These are phyloP conservation scores for Clarireedia homoeocarpa DNA, from an alignment of 2,329 filamentous ascomycete genomes.

Conservation along the genomic window DNA sequence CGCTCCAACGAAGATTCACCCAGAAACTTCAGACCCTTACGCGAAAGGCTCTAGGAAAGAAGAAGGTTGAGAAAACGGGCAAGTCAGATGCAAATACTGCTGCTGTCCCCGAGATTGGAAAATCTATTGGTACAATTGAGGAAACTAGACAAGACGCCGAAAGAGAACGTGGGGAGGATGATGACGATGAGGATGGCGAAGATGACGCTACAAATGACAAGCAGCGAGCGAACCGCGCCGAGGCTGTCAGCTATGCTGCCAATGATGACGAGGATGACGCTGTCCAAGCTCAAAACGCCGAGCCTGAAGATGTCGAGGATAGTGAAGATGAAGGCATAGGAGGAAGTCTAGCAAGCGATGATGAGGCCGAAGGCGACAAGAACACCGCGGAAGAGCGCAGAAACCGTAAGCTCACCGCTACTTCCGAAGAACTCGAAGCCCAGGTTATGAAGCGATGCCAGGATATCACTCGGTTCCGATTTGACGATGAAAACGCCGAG, in stretches of 20 bases:
- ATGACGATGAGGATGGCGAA: constrained; percentile 53
- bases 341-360: constrained; percentile 34
- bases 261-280: constrained; percentile 88
- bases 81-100: constrained; percentile 50
- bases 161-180: constrained; percentile 37
- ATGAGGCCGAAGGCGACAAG: constrained; percentile 32
- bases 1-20: constrained; percentile 76
- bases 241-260: constrained; percentile 82
- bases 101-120: constrained; percentile 69
- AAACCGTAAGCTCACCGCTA: constrained; percentile 17
- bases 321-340: constrained; percentile 46
- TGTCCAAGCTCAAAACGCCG: constrained; percentile 53
- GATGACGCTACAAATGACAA: constrained; percentile 71
- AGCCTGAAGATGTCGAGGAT: constrained; percentile 45
- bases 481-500: constrained; percentile 64
- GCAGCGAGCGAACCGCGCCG: constrained; percentile 64
- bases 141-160: constrained; percentile 38
- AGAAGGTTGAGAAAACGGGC: constrained; percentile 54
- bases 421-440: constrained; percentile 41
- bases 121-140: constrained; percentile 49
- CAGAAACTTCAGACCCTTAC: constrained; percentile 62
- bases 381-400: constrained; percentile 18
- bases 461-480: constrained; percentile 70
- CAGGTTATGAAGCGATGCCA: constrained; percentile 55
- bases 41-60: constrained; percentile 73